phyloP scores from a whole-genome alignment of 371 early-diverging fungal genomes.

The Mitosporidium daphniae region DNA sequence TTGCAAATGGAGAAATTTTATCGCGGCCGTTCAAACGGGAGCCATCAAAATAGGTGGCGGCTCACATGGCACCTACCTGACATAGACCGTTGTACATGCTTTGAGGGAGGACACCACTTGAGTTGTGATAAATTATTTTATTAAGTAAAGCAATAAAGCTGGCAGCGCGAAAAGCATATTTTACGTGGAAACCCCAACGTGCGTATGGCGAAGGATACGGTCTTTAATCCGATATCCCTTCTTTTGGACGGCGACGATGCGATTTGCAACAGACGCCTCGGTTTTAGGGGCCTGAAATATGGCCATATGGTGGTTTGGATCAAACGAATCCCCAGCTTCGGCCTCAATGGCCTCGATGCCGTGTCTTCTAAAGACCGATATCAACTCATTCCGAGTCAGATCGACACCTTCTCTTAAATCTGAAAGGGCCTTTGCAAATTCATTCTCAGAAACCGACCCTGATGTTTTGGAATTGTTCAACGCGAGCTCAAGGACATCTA shows the following conservation, averaged over 20 bases:
- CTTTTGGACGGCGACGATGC: constrained; percentile 48
- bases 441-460: constrained; percentile 8
- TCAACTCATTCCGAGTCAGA: constrained; percentile 44
- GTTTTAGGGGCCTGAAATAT: constrained; percentile 57
- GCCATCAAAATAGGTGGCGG: no score
- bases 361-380: constrained; percentile 45
- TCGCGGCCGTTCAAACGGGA: no score
- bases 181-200: constrained; percentile 90
- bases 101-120: no score
- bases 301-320: constrained; percentile 67
- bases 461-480: constrained; percentile 29
- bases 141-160: no score
- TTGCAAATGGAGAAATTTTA: no score
- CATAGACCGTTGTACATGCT: no score
- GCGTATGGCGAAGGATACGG: constrained; percentile 60
- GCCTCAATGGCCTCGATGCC: constrained; percentile 44
- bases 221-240: constrained; percentile 53
- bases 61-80: no score
- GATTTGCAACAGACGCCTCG: constrained; percentile 35
- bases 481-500: constrained; percentile 55
- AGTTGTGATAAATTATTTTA: no score
- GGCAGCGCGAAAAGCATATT: no score
- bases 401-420: constrained; percentile 23
- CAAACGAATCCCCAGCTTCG: constrained; percentile 37
- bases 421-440: constrained; percentile 3